Evolutionary conservation across 179 eudicot species (phyloP), one percentile per base, ranked within the genome.

Genomic region (Spergularia azorica): DNA sequence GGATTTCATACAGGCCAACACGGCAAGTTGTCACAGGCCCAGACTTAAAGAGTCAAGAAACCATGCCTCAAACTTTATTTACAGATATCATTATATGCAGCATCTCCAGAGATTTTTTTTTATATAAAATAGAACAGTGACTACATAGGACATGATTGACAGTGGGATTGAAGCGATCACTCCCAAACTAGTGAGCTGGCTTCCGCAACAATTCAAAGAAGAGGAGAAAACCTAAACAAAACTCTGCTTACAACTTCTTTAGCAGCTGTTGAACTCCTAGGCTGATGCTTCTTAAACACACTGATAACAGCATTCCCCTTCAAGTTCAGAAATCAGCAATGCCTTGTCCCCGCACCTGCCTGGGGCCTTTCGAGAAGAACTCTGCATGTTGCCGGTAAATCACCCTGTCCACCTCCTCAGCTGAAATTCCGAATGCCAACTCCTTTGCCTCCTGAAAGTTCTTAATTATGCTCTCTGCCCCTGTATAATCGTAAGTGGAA

Each of bases 381-480:
- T 48, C 71, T 4, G 20, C 3, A 1, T 68, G 38, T 18, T 68
- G 57, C 21, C 58, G 11, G 71, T 48, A 9, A 18, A 68, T 58
- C 56, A 68, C 38, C 15, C 48, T 57, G 14, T 68, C 71, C 56
- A 68, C 71, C 21, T 68, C 56, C 18, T 50, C 71, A 68, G 71
- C 57, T 50, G 71, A 68, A 48, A 46, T 48, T 68, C 38, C 71
- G 20, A 68, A 68, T 48, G 57, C 57, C 58, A 68, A 68, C 71
- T 68, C 71, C 38, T 68, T 68, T 13, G 71, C 71, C 38, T 48
- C 71, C 57, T 50, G 39, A 21, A 68, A 68, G n/a, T 17, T 68
- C 58, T 68, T 68, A 58, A 68, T 68, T 17, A 68, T 20, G 38
- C 48, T 48, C 9, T 6, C 12, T 50, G 16, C 20, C 16, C 71